Evolutionary conservation across 2,329 filamentous ascomycete species (phyloP).

Genomic region (Massarina eburnea): DNA sequence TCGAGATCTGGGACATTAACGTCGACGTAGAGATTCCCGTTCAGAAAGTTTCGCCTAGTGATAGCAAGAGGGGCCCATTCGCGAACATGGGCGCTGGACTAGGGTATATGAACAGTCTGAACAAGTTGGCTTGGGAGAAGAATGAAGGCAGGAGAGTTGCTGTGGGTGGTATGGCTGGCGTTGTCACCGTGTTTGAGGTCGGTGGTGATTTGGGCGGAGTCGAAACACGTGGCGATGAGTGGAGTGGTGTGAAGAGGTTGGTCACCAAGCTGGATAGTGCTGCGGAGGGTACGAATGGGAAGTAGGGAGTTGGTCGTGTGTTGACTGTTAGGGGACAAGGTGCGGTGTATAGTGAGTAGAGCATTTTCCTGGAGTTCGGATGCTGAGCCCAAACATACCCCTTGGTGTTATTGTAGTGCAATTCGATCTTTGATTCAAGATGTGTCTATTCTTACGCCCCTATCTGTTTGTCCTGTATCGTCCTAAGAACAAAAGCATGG

Average conservation of each 20-base stretch:
- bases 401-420: too few species aligned
- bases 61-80: slow-evolving; percentile 39
- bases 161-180: slow-evolving; percentile 87
- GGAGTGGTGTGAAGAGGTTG: slow-evolving; percentile 89
- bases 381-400: too few species aligned
- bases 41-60: slow-evolving; percentile 73
- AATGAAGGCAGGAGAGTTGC: slow-evolving; percentile 84
- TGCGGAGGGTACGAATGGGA: slow-evolving; percentile 28
- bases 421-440: too few species aligned
- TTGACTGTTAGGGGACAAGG: too few species aligned
- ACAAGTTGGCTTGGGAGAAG: slow-evolving; percentile 92
- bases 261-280: slow-evolving; percentile 69
- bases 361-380: background rate
- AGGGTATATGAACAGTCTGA: slow-evolving; percentile 77
- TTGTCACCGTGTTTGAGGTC: slow-evolving; percentile 91
- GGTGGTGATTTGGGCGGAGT: slow-evolving; percentile 78
- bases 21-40: slow-evolving; percentile 91
- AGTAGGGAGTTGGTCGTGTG: too few species aligned
- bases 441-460: too few species aligned
- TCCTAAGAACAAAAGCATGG: too few species aligned
- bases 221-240: slow-evolving; percentile 86
- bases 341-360: too few species aligned
- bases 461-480: too few species aligned
- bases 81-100: slow-evolving; percentile 41
- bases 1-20: slow-evolving; percentile 95